Evolutionary conservation across 345 rosid species (phyloP), one percentile per base, ranked within the genome.

Genomic region (Cochlearia excelsa): DNA sequence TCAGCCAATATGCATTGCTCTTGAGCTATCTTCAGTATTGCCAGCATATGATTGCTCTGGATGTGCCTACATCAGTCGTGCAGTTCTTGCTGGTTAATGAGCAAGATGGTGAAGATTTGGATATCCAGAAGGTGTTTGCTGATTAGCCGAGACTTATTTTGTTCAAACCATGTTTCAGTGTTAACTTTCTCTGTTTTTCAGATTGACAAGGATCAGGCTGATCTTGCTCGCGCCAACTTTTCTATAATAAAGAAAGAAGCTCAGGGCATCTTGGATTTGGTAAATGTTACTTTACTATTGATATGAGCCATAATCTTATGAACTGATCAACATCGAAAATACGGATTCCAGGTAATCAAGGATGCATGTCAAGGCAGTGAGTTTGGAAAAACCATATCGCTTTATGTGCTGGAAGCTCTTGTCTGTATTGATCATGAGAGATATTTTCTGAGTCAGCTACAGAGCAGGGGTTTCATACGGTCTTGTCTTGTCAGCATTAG

Each of bases 11-110:
- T 59, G 95, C 97, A 29, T 67, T 88, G 83, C 86, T 92, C 41
- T 89, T 92, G 54, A 82, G 95, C 75, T 92, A 92, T 71, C 81
- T 92, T 64, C 98, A 92, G 83, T 92, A 88, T 66, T 88, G 98
- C 71, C 87, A 79, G 75, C 98, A 88, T 74, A 79, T 81, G 70
- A 81, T 88, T 76, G 86, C 88, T 71, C 85, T 86, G 26, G 88
- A 84, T 68, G 80, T 92, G 73, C 98, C 98, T 30, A 78, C 83
- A 41, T 67, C 85, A 58, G 81, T 88, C 75, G 69, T 92, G 65
- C 94, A 84, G 59, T 81, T 73, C 76, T 75, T 92, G 73, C 65
- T 87, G 64, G 86, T 83, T 45, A 82, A 80, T 74, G 95, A 86
- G 54, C 84, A 83, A 68, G 97, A 88, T 67, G 84, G 83, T 63